Conservation (phyloP, 176 grass and related monocot genomes). For the Carex pumila region DNA sequence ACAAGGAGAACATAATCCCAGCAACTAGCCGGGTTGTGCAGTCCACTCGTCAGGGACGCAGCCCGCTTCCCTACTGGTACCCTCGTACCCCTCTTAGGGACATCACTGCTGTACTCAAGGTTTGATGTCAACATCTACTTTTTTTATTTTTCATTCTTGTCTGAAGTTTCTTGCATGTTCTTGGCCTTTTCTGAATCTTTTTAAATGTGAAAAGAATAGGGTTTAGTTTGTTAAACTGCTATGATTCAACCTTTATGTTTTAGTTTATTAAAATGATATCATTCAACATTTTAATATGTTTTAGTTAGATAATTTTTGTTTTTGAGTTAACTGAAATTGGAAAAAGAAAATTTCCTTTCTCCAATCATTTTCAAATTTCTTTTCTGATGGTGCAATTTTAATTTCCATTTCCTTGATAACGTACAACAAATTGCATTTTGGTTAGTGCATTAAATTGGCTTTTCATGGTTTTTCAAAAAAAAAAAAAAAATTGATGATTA, state of each 20-base stretch:
- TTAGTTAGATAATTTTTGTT: neutral
- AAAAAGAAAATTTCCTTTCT: neutral
- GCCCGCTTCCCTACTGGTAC: conserved; percentile 12
- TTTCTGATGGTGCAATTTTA: neutral
- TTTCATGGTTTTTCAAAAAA: neutral
- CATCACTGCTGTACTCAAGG: conserved; percentile 9
- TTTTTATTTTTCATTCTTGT: neutral
- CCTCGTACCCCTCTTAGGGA: conserved; percentile 17
- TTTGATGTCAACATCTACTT: neutral
- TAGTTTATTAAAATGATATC: neutral
- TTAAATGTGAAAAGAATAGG: neutral
- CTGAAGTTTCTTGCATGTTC: neutral
- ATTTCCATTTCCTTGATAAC: neutral
- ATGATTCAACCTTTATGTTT: neutral
- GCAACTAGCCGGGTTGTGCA: neutral
- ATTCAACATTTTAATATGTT: neutral
- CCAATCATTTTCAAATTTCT: neutral
- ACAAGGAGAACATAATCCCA: conserved; percentile 13
- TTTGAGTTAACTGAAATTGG: neutral
- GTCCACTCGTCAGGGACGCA: neutral
- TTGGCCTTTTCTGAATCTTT: neutral
- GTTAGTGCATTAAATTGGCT: neutral
- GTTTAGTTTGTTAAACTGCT: neutral
- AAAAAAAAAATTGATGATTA: neutral
- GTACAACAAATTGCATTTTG: neutral